Evolutionary conservation across 2,329 filamentous ascomycete genomes (phyloP).

Genomic region (Neofusicoccum laricinum): DNA sequence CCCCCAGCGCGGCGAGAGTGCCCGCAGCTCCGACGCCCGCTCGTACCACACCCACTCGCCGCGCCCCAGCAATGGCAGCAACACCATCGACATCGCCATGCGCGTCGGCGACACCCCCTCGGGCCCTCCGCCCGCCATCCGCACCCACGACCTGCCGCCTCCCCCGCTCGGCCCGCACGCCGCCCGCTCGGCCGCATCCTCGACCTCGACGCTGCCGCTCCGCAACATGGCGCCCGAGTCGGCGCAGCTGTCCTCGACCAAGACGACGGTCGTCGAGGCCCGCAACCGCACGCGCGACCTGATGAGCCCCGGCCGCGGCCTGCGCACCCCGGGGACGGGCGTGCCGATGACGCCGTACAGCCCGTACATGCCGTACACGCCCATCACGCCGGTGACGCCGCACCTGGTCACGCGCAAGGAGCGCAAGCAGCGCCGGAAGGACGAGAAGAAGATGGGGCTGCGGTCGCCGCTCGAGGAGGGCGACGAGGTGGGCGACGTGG

Average conservation of each 20-base stretch:
- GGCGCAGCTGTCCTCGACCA: slow-evolving; percentile 31
- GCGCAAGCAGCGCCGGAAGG: slow-evolving; percentile 64
- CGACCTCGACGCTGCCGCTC: slow-evolving; percentile 32
- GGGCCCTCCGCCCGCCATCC: slow-evolving; percentile 5
- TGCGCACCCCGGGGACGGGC: slow-evolving; percentile 50
- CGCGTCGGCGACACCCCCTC: background rate
- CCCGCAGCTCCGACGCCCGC: slow-evolving; percentile 17
- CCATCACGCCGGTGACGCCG: slow-evolving; percentile 74
- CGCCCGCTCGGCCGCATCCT: slow-evolving; percentile 17
- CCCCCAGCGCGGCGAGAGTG: slow-evolving; percentile 26
- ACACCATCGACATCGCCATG: slow-evolving; percentile 13
- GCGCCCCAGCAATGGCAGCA: slow-evolving; percentile 9
- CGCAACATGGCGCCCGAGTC: slow-evolving; percentile 27
- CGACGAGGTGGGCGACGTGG: slow-evolving; percentile 26
- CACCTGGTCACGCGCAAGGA: slow-evolving; percentile 69
- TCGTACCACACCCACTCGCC: background rate
- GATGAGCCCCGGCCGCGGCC: slow-evolving; percentile 15
- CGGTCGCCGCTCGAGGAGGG: slow-evolving; percentile 40
- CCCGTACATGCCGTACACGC: slow-evolving; percentile 76
- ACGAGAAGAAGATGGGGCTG: slow-evolving; percentile 60
- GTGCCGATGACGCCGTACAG: slow-evolving; percentile 70
- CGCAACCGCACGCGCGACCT: slow-evolving; percentile 11
- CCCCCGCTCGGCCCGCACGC: slow-evolving; percentile 16
- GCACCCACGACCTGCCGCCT: background rate
- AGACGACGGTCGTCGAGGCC: slow-evolving; percentile 43